phyloP scores from a whole-genome alignment of 164 flowering plant genomes.

The Tetrastigma voinierianum region DNA sequence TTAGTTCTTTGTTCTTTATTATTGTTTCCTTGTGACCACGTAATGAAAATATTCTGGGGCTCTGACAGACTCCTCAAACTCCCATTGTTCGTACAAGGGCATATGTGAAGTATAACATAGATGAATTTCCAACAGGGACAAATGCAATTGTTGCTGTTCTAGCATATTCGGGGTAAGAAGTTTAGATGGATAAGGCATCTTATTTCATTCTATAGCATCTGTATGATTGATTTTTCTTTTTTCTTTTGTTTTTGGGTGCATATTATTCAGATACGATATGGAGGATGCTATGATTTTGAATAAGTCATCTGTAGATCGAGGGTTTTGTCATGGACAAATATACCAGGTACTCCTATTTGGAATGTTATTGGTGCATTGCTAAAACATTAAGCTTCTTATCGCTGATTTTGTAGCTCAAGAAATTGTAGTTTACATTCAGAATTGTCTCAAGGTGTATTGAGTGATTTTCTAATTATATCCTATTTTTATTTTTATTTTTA shows the following conservation, averaged over 20 bases:
- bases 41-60: neutral
- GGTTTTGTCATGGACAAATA: constrained; percentile 79
- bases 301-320: constrained; percentile 95
- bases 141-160: constrained; percentile 98
- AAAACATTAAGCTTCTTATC: neutral
- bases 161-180: constrained; percentile 85
- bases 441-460: neutral
- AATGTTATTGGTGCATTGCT: no score
- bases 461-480: no score
- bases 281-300: constrained; percentile 99
- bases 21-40: neutral
- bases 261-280: constrained; percentile 79
- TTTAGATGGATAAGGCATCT: neutral
- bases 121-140: constrained; percentile 87
- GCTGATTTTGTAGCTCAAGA: neutral
- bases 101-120: constrained; percentile 64
- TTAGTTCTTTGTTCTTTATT: neutral
- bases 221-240: neutral
- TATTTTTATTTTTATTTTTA: no score
- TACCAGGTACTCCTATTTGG: constrained; percentile 60
- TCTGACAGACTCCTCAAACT: constrained; percentile 84
- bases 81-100: constrained; percentile 93
- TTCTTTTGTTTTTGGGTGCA: no score
- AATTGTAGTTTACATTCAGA: neutral
- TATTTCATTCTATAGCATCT: neutral